phyloP scores from a whole-genome alignment of 2,329 filamentous ascomycete species.

The Talaromyces funiculosus region DNA sequence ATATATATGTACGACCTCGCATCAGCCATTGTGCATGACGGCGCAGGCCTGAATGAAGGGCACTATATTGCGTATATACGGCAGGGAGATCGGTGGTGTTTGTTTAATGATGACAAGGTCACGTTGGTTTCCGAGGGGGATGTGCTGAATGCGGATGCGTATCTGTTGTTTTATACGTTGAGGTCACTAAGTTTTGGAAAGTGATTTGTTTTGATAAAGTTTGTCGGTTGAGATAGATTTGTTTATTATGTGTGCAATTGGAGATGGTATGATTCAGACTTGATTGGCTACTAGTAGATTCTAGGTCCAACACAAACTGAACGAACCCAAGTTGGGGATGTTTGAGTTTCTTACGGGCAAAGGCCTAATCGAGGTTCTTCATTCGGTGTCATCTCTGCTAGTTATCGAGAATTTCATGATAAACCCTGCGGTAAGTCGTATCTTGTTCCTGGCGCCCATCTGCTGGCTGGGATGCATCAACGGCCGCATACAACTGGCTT shows the following conservation, averaged over 20 bases:
- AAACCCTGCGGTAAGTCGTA: too few relatives aligned
- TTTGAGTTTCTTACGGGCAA: too few relatives aligned
- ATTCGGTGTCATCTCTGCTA: too few relatives aligned
- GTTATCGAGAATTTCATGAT: too few relatives aligned
- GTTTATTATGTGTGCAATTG: background rate
- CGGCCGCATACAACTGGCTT: too few relatives aligned
- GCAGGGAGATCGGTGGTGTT: conserved; percentile 85
- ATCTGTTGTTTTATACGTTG: conserved; percentile 73
- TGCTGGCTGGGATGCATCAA: too few relatives aligned
- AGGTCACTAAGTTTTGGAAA: conserved; percentile 24
- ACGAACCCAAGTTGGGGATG: too few relatives aligned
- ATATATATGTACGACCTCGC: conserved; percentile 79
- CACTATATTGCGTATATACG: conserved; percentile 89
- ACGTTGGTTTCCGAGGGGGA: conserved; percentile 77
- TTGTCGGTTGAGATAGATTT: background rate
- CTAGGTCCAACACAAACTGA: too few relatives aligned
- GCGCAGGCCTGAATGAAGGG: conserved; percentile 76
- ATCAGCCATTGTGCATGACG: conserved; percentile 87
- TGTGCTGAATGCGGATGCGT: conserved; percentile 79
- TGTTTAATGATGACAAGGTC: conserved; percentile 93
- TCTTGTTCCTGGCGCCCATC: too few relatives aligned
- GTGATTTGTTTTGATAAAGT: too few relatives aligned
- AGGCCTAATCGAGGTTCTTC: too few relatives aligned
- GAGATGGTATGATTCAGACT: background rate
- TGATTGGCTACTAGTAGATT: background rate